A percentile compares a stretch with the other conserved stretches of the same genome.
Conservation (phyloP, 2,329 filamentous ascomycete genomes). For the Orbilia javanica region DNA sequence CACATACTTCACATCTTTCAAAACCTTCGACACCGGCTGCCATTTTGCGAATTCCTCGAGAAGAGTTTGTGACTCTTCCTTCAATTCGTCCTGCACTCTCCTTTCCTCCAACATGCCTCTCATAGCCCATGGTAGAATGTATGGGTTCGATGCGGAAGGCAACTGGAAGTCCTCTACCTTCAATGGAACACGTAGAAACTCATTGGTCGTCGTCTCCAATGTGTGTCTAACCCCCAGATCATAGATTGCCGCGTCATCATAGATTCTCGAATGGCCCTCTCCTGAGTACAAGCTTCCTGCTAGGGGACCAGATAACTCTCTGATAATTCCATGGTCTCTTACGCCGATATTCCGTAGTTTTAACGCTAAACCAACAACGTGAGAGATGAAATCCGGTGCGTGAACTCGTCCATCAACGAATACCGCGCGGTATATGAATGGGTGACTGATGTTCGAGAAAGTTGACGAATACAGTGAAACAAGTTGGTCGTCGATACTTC, state of each 20-base stretch:
- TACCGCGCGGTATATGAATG: constrained; percentile 93
- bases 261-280: constrained; percentile 92
- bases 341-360: constrained; percentile 94
- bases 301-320: constrained; percentile 87
- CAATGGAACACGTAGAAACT: constrained; percentile 59
- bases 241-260: constrained; percentile 90
- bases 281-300: constrained; percentile 92
- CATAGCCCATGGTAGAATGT: constrained; percentile 92
- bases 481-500: constrained; percentile 96
- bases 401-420: constrained; percentile 95
- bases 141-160: constrained; percentile 61
- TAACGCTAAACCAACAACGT: constrained; percentile 90
- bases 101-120: constrained; percentile 92
- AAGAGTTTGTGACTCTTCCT: constrained; percentile 80
- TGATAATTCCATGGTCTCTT: constrained; percentile 90
- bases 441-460: constrained; percentile 86
- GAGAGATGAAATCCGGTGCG: constrained; percentile 91
- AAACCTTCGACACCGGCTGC: constrained; percentile 87
- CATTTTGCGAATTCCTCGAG: constrained; percentile 92
- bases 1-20: constrained; percentile 89
- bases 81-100: constrained; percentile 84
- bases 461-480: constrained; percentile 94
- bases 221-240: constrained; percentile 79
- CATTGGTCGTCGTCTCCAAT: constrained; percentile 74
- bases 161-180: constrained; percentile 60